Conservation (phyloP, 345 rosid genomes). For the Eucalyptus erythrocorys region DNA sequence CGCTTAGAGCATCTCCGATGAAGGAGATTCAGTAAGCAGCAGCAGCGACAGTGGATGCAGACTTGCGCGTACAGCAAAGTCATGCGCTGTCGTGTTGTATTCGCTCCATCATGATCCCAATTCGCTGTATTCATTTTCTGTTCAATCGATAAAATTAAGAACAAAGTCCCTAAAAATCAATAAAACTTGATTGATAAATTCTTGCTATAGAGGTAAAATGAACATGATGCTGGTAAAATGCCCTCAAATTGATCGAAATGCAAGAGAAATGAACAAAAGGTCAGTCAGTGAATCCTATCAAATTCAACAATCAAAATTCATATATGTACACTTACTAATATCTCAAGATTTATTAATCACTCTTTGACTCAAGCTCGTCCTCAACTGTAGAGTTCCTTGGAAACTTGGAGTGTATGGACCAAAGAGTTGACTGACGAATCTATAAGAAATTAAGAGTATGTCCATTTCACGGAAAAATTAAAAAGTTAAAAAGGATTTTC, state of each 20-base stretch:
- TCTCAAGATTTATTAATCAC: neutral
- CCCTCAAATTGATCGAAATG: neutral
- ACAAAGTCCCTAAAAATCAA: neutral
- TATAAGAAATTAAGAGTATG: neutral
- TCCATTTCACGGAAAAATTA: rapidly evolving
- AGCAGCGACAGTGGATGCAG: neutral
- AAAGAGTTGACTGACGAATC: neutral
- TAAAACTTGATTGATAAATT: neutral
- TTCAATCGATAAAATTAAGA: neutral
- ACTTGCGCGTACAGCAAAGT: neutral
- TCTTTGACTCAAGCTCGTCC: neutral
- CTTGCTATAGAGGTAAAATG: neutral
- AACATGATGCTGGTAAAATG: neutral
- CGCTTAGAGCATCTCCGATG: neutral
- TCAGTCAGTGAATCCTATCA: neutral
- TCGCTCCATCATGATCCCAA: neutral
- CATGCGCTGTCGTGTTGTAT: neutral
- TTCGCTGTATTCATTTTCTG: neutral
- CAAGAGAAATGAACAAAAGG: neutral
- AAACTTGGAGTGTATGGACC: neutral
- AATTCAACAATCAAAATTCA: neutral
- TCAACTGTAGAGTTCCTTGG: neutral
- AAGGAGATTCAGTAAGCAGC: neutral
- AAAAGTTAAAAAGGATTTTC: neutral
- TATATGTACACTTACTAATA: neutral